Evolutionary conservation across 2,329 filamentous ascomycete species (phyloP).

Genomic region (Cryphonectria parasitica): DNA sequence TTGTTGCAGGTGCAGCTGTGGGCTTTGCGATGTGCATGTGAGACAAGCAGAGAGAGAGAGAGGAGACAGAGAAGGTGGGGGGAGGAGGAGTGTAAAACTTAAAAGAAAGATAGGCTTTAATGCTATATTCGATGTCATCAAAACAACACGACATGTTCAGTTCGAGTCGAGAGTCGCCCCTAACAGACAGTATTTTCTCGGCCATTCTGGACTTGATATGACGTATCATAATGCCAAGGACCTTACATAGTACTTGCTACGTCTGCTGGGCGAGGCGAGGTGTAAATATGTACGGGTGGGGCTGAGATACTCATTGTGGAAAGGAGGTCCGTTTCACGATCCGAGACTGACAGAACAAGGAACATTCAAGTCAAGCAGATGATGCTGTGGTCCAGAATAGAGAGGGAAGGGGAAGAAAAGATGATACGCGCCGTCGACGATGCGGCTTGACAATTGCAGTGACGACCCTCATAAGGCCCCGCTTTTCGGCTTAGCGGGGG

Average conservation of each 20-base stretch:
- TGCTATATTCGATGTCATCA: background rate
- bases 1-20: background rate
- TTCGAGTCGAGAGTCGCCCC: background rate
- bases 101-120: background rate
- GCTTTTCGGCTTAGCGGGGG: background rate
- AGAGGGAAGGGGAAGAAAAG: background rate
- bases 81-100: no score
- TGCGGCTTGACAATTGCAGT: background rate
- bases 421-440: constrained; percentile 4
- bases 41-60: background rate
- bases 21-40: background rate
- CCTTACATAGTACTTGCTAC: background rate
- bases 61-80: background rate
- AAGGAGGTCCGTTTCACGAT: background rate
- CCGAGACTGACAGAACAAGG: background rate
- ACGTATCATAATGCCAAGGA: background rate
- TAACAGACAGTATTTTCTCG: background rate
- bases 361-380: background rate
- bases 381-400: background rate
- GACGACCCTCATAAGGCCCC: background rate
- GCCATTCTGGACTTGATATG: background rate
- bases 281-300: background rate
- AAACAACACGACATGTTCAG: background rate
- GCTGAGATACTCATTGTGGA: background rate
- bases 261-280: background rate